These are phyloP conservation scores for Calycina herbarum DNA, from an alignment of 2,329 filamentous ascomycete genomes.

Conservation along the genomic window DNA sequence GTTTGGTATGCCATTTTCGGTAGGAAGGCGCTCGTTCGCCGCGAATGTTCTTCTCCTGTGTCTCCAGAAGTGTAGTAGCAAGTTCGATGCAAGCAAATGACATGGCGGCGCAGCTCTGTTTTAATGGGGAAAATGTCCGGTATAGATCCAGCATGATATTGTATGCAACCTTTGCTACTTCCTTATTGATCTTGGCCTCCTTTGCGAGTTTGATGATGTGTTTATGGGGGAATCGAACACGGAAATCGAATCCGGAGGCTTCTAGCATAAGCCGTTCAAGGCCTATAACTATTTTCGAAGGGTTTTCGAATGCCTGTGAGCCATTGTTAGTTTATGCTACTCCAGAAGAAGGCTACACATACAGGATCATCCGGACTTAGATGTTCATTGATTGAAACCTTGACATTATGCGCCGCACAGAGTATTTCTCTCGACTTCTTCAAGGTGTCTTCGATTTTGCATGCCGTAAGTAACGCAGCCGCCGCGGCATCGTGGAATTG, in stretches of 20 bases:
- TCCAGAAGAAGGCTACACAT: slow-evolving; percentile 31
- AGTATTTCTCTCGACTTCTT: slow-evolving; percentile 96
- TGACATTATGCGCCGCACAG: slow-evolving; percentile 85
- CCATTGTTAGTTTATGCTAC: slow-evolving; percentile 7
- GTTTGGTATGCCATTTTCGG: slow-evolving; percentile 47
- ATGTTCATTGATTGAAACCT: slow-evolving; percentile 60
- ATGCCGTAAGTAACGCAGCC: slow-evolving; percentile 86
- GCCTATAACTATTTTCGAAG: slow-evolving; percentile 79
- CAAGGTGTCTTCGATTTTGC: slow-evolving; percentile 96
- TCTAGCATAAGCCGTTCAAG: slow-evolving; percentile 93
- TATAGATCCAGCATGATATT: slow-evolving; percentile 86
- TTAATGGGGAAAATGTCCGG: slow-evolving; percentile 88
- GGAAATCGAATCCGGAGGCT: slow-evolving; percentile 89
- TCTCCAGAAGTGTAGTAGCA: slow-evolving; percentile 65
- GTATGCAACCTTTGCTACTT: slow-evolving; percentile 70
- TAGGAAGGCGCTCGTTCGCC: slow-evolving; percentile 49
- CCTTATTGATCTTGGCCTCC: slow-evolving; percentile 44
- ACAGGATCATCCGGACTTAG: slow-evolving; percentile 81
- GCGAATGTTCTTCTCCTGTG: slow-evolving; percentile 52
- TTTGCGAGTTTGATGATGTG: slow-evolving; percentile 76
- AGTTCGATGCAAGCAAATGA: slow-evolving; percentile 81
- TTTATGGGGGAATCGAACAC: slow-evolving; percentile 83
- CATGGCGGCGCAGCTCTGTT: slow-evolving; percentile 84
- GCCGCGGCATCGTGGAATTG: slow-evolving; percentile 84
- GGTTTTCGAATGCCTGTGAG: slow-evolving; percentile 71